A percentile compares a stretch with the other conserved stretches of the same genome.
phyloP scores from a whole-genome alignment of 352 stramenopile genomes.

The Pythium insidiosum region DNA sequence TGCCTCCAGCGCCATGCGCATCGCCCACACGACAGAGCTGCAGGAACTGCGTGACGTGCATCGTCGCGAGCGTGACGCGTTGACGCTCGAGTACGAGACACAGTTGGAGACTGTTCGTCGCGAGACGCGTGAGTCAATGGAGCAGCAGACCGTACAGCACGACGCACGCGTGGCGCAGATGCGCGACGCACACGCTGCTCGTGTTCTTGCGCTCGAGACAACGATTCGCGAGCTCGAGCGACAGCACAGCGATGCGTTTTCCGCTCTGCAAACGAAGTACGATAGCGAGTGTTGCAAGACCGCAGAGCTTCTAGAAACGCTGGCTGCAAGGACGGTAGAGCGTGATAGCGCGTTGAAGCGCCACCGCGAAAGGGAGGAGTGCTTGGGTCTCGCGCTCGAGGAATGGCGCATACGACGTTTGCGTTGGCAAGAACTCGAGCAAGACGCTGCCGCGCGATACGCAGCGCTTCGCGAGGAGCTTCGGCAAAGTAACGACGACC shows the following conservation, averaged over 20 bases:
- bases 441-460: too few species aligned
- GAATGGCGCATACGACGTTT: too few species aligned
- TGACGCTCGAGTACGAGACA: slow-evolving; percentile 35
- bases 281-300: too few species aligned
- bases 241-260: slow-evolving; percentile 10
- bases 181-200: slow-evolving; percentile 30
- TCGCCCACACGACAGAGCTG: slow-evolving; percentile 12
- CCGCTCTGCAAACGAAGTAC: too few species aligned
- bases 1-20: too few species aligned
- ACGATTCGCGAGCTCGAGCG: slow-evolving; percentile 33
- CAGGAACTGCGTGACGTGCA: slow-evolving; percentile 1
- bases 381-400: slow-evolving; percentile 17
- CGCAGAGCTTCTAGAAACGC: too few species aligned
- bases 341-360: too few species aligned
- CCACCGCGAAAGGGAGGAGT: neutral
- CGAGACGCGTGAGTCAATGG: slow-evolving; percentile 24
- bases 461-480: slow-evolving; percentile 19
- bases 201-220: slow-evolving; percentile 34
- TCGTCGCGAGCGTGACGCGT: slow-evolving; percentile 13
- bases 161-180: slow-evolving; percentile 26
- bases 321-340: too few species aligned
- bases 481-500: slow-evolving; percentile 25
- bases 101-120: slow-evolving; percentile 31
- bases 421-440: too few species aligned
- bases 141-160: slow-evolving; percentile 17